phyloP scores from a whole-genome alignment of 352 stramenopile species.

The Phytophthora foliorum region DNA sequence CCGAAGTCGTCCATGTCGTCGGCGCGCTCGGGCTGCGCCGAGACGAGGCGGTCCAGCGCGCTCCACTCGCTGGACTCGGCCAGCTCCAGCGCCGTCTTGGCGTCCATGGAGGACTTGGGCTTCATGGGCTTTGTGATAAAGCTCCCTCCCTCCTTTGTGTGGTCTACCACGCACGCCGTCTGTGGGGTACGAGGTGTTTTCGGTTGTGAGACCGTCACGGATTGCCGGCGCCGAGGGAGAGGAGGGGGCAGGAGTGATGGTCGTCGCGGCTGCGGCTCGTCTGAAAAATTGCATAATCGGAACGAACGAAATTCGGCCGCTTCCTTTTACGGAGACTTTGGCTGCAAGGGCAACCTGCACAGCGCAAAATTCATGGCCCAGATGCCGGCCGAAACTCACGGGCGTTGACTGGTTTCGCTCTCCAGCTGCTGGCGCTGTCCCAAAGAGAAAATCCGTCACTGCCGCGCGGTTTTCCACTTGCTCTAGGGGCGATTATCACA shows the following conservation, averaged over 20 bases:
- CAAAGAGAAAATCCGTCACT: slow-evolving; percentile 1
- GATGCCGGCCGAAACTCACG: neutral
- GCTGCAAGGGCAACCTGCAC: neutral
- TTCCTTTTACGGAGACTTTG: slow-evolving; percentile 26
- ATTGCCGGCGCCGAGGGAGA: slow-evolving; percentile 13
- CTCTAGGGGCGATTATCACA: neutral
- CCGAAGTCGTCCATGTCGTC: slow-evolving; percentile 88
- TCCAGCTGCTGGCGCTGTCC: slow-evolving; percentile 32
- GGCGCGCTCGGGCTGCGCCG: slow-evolving; percentile 56
- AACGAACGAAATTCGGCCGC: slow-evolving; percentile 11
- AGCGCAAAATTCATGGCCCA: neutral
- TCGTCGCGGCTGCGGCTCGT: slow-evolving; percentile 26
- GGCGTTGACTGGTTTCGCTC: slow-evolving; percentile 6
- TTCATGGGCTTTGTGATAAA: slow-evolving; percentile 43
- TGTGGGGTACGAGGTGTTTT: slow-evolving; percentile 26
- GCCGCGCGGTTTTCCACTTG: neutral
- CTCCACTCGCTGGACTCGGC: slow-evolving; percentile 80
- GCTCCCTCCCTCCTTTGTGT: neutral
- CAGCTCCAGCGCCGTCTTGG: slow-evolving; percentile 72
- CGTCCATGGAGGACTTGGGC: slow-evolving; percentile 22
- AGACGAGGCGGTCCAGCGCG: slow-evolving; percentile 70
- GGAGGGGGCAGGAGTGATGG: slow-evolving; percentile 29
- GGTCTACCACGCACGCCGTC: neutral
- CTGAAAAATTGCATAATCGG: slow-evolving; percentile 24
- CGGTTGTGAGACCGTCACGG: slow-evolving; percentile 45